Percentiles rank a stretch among this genome's conserved stretches.
These are phyloP conservation scores for Ettlia oleoabundans DNA, from an alignment of 139 green algal species.

Conservation along the genomic window DNA sequence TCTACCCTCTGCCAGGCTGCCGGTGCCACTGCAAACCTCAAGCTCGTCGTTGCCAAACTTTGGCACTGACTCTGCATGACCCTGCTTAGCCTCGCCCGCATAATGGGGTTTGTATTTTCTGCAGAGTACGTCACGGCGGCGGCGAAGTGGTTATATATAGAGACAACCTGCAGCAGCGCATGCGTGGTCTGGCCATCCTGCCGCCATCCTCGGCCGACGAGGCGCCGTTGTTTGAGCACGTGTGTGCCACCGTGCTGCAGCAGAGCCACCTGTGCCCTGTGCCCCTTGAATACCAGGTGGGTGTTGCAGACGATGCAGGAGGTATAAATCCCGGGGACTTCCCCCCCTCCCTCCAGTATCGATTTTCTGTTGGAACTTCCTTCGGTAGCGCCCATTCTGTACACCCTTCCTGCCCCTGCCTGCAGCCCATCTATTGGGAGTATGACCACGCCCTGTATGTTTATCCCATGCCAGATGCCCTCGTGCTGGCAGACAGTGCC, in stretches of 20 bases:
- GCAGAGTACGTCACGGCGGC: conserved; percentile 59
- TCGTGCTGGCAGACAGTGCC: conserved; percentile 80
- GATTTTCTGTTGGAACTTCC: too few species aligned
- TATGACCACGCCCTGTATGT: conserved; percentile 83
- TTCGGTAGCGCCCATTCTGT: too few species aligned
- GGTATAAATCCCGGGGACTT: too few species aligned
- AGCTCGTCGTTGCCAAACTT: too few species aligned
- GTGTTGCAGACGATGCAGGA: too few species aligned
- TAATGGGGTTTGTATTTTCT: neutral
- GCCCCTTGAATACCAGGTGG: conserved; percentile 76
- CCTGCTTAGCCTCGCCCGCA: neutral
- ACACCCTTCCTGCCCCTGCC: conserved; percentile 11
- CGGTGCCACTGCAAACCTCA: too few species aligned
- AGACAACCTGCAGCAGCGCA: conserved; percentile 68
- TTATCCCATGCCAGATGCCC: conserved; percentile 84
- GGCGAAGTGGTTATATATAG: conserved; percentile 80
- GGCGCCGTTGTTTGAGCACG: conserved; percentile 58
- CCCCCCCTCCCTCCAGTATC: too few species aligned
- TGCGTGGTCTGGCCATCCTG: conserved; percentile 70
- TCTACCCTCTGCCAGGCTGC: too few species aligned
- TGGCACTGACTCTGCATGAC: too few species aligned
- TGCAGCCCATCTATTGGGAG: conserved; percentile 63
- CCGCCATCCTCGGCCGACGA: conserved; percentile 39
- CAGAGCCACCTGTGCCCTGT: conserved; percentile 91
- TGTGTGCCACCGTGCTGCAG: conserved; percentile 88